Evolutionary conservation across 768 basidiomycete genomes (phyloP).

Genomic region (Leccinum aurantiacum): DNA sequence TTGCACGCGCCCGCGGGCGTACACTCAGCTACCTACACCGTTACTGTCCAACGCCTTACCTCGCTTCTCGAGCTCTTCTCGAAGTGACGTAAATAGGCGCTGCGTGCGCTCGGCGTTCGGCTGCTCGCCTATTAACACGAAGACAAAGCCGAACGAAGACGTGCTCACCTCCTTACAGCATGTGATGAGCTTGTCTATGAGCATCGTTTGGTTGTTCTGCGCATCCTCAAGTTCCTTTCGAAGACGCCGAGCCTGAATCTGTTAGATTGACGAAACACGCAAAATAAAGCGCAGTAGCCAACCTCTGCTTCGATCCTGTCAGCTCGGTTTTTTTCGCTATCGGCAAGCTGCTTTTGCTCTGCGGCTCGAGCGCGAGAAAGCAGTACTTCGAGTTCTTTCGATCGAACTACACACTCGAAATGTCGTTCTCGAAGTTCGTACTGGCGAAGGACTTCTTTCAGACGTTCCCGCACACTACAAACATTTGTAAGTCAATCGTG

Average conservation of each 20-base stretch:
- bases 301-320: slow-evolving; percentile 78
- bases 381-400: slow-evolving; percentile 87
- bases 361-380: slow-evolving; percentile 85
- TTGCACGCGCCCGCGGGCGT: too few species aligned
- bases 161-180: slow-evolving; percentile 83
- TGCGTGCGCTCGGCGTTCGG: slow-evolving; percentile 84
- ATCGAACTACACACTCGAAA: slow-evolving; percentile 89
- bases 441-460: slow-evolving; percentile 84
- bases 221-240: slow-evolving; percentile 79
- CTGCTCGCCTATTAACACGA: slow-evolving; percentile 37
- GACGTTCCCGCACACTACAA: slow-evolving; percentile 73
- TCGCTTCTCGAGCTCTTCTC: slow-evolving; percentile 58
- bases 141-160: slow-evolving; percentile 1
- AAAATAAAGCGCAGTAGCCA: slow-evolving; percentile 24
- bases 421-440: slow-evolving; percentile 90
- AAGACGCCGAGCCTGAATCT: slow-evolving; percentile 58
- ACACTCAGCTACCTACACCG: too few species aligned
- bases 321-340: slow-evolving; percentile 67
- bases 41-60: too few species aligned
- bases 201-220: slow-evolving; percentile 72
- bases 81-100: slow-evolving; percentile 73
- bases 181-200: slow-evolving; percentile 80
- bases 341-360: slow-evolving; percentile 81
- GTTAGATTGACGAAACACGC: slow-evolving; percentile 8
- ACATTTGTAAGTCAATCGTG: slow-evolving; percentile 2